Conservation (phyloP, 129 eudicot species). For the carrot (Daucus carota) region DH1_v3.0 NC_030381.2:44102001-44102500, state of each 20-base stretch:
- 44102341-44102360: slow-evolving; percentile 53
- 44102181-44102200: slow-evolving; percentile 42
- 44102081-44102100: slow-evolving; percentile 45
- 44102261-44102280: background rate
- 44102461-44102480: too few species aligned
- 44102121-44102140: slow-evolving; percentile 25
- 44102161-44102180: slow-evolving; percentile 15
- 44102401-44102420: background rate
- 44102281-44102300: background rate
- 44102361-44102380: slow-evolving; percentile 52
- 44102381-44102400: slow-evolving; percentile 53
- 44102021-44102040: background rate
- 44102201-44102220: slow-evolving; percentile 78
- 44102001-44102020: background rate
- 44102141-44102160: slow-evolving; percentile 5
- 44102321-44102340: slow-evolving; percentile 78
- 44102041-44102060: slow-evolving; percentile 35
- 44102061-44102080: slow-evolving; percentile 20
- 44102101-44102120: slow-evolving; percentile 28
- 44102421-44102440: background rate
- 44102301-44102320: slow-evolving; percentile 45
- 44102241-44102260: background rate
- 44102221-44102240: slow-evolving; percentile 33
- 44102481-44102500: too few species aligned
- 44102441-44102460: too few species aligned